These are phyloP conservation scores for Blastobotrys persicus DNA, from an alignment of 1,139 yeast species.

Conservation along the genomic window DNA sequence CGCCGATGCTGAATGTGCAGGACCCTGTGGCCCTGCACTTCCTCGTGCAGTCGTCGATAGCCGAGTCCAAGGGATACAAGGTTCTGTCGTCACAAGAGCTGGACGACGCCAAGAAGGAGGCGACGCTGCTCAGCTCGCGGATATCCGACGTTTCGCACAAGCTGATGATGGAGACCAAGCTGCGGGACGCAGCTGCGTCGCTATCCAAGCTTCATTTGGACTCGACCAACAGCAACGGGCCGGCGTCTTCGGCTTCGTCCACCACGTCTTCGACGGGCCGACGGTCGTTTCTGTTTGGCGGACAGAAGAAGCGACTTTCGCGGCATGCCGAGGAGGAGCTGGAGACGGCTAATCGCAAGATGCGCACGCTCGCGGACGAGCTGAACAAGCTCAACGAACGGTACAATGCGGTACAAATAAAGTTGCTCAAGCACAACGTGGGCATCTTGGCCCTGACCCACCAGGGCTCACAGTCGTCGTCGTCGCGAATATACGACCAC, in stretches of 20 bases:
- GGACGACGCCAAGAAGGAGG: constrained; percentile 31
- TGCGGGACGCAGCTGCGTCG: constrained; percentile 38
- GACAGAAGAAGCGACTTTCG: constrained; percentile 31
- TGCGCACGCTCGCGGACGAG: constrained; percentile 28
- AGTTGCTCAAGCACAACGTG: constrained; percentile 34
- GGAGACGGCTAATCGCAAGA: constrained; percentile 29
- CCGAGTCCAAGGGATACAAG: constrained; percentile 32
- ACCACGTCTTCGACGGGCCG: constrained; percentile 13
- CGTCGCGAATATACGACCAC: constrained; percentile 19
- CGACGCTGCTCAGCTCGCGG: constrained; percentile 26
- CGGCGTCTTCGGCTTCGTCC: constrained; percentile 8
- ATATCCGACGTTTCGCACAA: constrained; percentile 31
- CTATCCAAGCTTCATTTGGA: constrained; percentile 31
- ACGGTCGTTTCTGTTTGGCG: constrained; percentile 22
- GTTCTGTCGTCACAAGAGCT: constrained; percentile 36
- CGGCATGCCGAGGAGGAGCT: constrained; percentile 38
- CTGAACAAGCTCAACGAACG: constrained; percentile 25
- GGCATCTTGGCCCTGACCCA: constrained; percentile 36
- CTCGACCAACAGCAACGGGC: constrained; percentile 8
- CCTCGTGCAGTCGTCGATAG: constrained; percentile 35
- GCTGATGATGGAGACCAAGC: constrained; percentile 34
- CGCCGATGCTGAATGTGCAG: constrained; percentile 28
- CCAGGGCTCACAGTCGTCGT: constrained; percentile 26
- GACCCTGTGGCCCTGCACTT: constrained; percentile 31
- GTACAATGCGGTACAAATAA: constrained; percentile 25